Base-by-base conservation (phyloP, 345 rosid genomes). In the Euclidium syriacum region DNA sequence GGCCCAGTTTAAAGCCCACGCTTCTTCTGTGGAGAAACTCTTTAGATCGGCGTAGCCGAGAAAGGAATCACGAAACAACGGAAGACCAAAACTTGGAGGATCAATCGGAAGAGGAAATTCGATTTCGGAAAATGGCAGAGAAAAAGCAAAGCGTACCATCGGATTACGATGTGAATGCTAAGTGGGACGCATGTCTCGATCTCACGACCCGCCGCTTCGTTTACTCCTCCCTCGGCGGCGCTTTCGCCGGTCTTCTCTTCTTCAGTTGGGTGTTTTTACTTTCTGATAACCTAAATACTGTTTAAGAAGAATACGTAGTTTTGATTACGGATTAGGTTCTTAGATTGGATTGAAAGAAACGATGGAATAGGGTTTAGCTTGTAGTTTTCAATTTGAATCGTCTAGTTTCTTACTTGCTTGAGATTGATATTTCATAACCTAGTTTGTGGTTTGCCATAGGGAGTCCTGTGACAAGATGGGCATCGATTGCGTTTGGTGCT, bases 161-260 rank as follows among this genome's bases (percentile, higher is more conserved):
- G 16, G 73, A 58, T 44, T 77, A 71, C 73, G 88, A 85, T 54
- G 66, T 85, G 30, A 81, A 84, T 65, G 85, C 96, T 0, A 87
- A 94, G 69, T 94, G 96, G 96, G 96, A 90, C 75, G 85, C 83
- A 10, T 94, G 96, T 77, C 56, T 87, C 73, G 97, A 90, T 78
- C 95, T 90, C 62, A 78, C 95, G 3, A 69, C 82, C 40, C 99
- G 96, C 22, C 90, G 97, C 29, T 73, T 80, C 72, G 82, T 84
- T 15, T 94, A 90, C 83, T 82, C 96, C 3, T 81, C 99, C 67
- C 43, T 84, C 60, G 88, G 80, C 56, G 96, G 99, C 50, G 91
- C 87, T 17, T 84, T 87, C 42, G 78, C 78, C 50, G 97, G 95
- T 59, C 88, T 94, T 64, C 90, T 94, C 9, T 65, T 94, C 70